These are phyloP conservation scores for Gynochthodes officinalis DNA, from an alignment of 257 asterid species.

Conservation along the genomic window DNA sequence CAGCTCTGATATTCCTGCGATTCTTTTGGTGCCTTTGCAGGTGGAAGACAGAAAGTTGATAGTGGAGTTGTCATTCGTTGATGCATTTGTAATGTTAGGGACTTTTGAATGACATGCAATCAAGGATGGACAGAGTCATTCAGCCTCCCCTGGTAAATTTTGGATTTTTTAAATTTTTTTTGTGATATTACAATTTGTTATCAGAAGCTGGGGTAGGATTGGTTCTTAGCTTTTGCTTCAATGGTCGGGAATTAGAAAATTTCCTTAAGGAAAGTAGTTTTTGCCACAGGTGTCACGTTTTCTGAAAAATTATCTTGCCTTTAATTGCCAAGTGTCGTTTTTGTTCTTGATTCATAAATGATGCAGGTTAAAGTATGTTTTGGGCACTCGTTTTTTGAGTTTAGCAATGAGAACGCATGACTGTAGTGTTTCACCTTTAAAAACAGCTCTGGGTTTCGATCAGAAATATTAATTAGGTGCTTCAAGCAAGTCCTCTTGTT, in stretches of 20 bases:
- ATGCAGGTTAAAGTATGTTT: neutral
- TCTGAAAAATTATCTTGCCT: neutral
- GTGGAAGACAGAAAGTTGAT: neutral
- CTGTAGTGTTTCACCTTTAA: too few relatives aligned
- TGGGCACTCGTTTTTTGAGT: neutral
- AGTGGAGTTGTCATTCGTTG: constrained; percentile 13
- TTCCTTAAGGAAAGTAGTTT: neutral
- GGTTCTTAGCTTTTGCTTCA: neutral
- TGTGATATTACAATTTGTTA: neutral
- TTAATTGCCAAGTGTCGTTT: neutral
- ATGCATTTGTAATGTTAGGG: constrained; percentile 17
- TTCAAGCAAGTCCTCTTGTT: neutral
- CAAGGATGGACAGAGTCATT: constrained; percentile 50
- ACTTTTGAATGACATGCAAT: constrained; percentile 18
- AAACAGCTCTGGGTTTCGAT: neutral
- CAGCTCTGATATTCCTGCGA: neutral
- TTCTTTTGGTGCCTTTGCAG: neutral
- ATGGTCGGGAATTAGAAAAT: neutral
- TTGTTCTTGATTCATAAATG: neutral
- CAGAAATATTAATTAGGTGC: neutral
- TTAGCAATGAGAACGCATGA: neutral
- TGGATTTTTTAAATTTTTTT: neutral
- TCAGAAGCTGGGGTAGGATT: neutral
- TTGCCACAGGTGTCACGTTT: neutral
- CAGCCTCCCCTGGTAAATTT: constrained; percentile 67